Base-by-base conservation (phyloP, 2,329 filamentous ascomycete species). In the Xylariales sp. region DNA sequence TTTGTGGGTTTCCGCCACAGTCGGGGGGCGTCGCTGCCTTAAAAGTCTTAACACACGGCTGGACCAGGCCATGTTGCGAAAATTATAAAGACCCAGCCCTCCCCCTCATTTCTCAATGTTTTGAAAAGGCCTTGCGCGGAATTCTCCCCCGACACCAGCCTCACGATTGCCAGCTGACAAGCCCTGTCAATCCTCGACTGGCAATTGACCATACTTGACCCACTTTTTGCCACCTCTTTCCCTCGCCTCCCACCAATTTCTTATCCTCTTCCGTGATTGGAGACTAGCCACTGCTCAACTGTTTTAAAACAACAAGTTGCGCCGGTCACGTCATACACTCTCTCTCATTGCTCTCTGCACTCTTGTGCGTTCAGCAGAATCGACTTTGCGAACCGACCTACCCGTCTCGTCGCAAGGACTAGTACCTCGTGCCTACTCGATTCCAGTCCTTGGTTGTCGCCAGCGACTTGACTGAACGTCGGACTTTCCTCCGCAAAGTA, bases 51-150 rank as follows among this genome's bases (percentile, higher is more conserved):
- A 51, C 48, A 40, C 42, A 48, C 44, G 42, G 34, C 31, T 47
- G 46, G 44, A 52, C 43, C 48, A 50, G 46, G 48, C 41, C 43
- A 45, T 48, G 44, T 43, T 25, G 46, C 48, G 41, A 49, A 73
- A 70, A 74, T 74, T 76, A 76, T 76, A 76, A 76, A 65, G 65
- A 73, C 63, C 57, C 55, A 59, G 59, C 59, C 64, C 64, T 69
- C 70, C 72, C 35, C 73, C 62, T 71, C 73, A 66, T 61, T 66
- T 62, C 66, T 54, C 59, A 57, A 29, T 60, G 60, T 66, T 69
- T 66, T 56, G 60, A 63, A 56, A 57, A n/a, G n/a, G 56, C 68
- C 62, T 66, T 64, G 70, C 66, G 69, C 64, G 69, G 71, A 75
- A 74, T 64, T 68, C 63, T 67, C 69, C 70, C 75, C 69, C 67